Percentiles rank a stretch among this genome's conserved stretches.
Conservation (phyloP, 805 yeast genomes). For the Candida golubevii region DNA sequence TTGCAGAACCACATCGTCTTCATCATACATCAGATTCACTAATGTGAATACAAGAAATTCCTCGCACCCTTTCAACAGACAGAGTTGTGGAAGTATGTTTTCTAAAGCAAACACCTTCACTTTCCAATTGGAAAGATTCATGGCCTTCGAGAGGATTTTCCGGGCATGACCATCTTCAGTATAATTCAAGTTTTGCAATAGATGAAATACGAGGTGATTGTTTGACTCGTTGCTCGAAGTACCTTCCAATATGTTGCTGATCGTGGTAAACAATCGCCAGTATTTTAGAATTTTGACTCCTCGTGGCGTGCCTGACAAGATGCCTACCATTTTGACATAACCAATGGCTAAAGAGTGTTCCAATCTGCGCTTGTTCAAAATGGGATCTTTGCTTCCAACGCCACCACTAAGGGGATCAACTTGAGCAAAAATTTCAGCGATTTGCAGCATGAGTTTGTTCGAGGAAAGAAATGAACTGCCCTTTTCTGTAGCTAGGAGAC, state of each 20-base stretch:
- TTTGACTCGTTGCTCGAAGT: constrained; percentile 27
- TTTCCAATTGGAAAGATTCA: constrained; percentile 49
- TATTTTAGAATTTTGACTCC: constrained; percentile 71
- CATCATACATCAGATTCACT: constrained; percentile 68
- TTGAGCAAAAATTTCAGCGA: constrained; percentile 86
- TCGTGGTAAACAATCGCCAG: constrained; percentile 81
- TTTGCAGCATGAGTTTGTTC: constrained; percentile 79
- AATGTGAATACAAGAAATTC: constrained; percentile 51
- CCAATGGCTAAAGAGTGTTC: constrained; percentile 67
- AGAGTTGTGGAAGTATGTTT: constrained; percentile 40
- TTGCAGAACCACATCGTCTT: constrained; percentile 21
- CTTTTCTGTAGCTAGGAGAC: constrained; percentile 55
- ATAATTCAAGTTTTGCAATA: constrained; percentile 62
- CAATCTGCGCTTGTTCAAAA: constrained; percentile 58
- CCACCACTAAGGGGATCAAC: constrained; percentile 71
- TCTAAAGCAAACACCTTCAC: constrained; percentile 57
- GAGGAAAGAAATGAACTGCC: constrained; percentile 66
- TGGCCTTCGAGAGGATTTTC: constrained; percentile 58
- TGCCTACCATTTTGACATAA: constrained; percentile 75
- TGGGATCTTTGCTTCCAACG: constrained; percentile 65
- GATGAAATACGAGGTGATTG: constrained; percentile 50
- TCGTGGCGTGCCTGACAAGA: constrained; percentile 50
- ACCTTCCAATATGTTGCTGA: constrained; percentile 62
- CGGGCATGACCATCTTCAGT: constrained; percentile 61
- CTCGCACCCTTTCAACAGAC: constrained; percentile 32